Conservation (phyloP, 192 early-diverging fungal genomes). For the Coemansia sp. region DNA sequence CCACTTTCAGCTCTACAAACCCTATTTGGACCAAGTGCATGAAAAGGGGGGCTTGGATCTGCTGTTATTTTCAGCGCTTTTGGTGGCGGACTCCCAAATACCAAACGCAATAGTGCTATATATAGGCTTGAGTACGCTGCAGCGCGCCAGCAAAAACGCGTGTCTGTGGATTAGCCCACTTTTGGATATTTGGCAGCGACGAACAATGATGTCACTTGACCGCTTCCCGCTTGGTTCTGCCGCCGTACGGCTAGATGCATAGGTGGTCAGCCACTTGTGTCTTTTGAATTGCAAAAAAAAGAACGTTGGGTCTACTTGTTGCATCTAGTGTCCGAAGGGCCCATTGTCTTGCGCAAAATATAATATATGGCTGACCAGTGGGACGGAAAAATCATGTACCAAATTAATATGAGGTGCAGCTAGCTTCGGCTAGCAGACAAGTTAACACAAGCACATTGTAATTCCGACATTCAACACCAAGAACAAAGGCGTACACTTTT, state of each 20-base stretch:
- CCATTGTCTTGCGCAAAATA: not conserved
- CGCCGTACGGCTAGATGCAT: not conserved
- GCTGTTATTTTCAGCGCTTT: not conserved
- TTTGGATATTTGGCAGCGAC: not conserved
- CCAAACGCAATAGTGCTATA: not conserved
- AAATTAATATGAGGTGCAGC: not conserved
- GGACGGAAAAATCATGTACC: not conserved
- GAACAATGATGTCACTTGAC: constrained; percentile 16
- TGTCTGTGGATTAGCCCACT: not conserved
- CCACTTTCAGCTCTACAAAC: not conserved
- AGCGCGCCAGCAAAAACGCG: not conserved
- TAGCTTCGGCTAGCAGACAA: not conserved
- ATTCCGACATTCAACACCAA: not conserved
- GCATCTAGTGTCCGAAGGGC: not conserved
- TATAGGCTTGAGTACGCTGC: not conserved
- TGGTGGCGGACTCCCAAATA: not conserved
- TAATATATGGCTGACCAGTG: not conserved
- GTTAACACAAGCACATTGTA: not conserved
- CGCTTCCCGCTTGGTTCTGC: constrained; percentile 13
- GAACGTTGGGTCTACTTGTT: not conserved
- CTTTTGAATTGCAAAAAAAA: not conserved
- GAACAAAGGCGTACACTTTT: not conserved
- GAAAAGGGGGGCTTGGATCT: not conserved
- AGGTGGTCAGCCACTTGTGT: not conserved
- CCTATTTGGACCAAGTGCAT: not conserved